These are phyloP conservation scores for Suillus tomentosus DNA, from an alignment of 768 basidiomycete species.

Conservation along the genomic window DNA sequence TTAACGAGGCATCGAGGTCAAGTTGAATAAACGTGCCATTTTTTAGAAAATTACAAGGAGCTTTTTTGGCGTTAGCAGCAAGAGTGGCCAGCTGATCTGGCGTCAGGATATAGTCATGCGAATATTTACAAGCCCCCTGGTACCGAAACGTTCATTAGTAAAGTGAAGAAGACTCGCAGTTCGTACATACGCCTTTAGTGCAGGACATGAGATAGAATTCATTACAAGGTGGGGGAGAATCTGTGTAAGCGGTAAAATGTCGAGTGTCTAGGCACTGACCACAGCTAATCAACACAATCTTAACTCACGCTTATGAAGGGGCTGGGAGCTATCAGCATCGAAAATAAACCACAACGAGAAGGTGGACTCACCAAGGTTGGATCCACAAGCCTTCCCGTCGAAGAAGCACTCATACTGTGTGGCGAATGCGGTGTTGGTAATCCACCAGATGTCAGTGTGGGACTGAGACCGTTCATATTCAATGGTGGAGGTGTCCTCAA, in stretches of 20 bases:
- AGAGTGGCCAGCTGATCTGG: slow-evolving; percentile 72
- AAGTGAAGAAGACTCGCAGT: not conserved
- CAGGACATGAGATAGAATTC: slow-evolving; percentile 83
- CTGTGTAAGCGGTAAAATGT: slow-evolving; percentile 44
- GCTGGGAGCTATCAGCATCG: slow-evolving; percentile 41
- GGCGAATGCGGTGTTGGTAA: slow-evolving; percentile 70
- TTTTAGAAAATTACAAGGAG: slow-evolving; percentile 83
- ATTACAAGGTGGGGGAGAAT: slow-evolving; percentile 83
- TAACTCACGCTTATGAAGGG: slow-evolving; percentile 73
- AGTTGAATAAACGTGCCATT: slow-evolving; percentile 48
- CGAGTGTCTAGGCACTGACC: slow-evolving; percentile 10
- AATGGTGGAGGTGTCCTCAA: slow-evolving; percentile 49
- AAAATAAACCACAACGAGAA: slow-evolving; percentile 11
- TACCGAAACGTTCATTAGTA: slow-evolving; percentile 18
- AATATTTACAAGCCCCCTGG: slow-evolving; percentile 77
- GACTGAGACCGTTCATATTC: slow-evolving; percentile 42
- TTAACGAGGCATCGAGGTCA: slow-evolving; percentile 13
- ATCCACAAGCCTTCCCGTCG: slow-evolving; percentile 49
- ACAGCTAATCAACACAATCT: slow-evolving; percentile 15
- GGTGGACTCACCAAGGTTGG: slow-evolving; percentile 55
- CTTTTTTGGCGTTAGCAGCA: slow-evolving; percentile 79
- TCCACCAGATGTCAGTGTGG: slow-evolving; percentile 55
- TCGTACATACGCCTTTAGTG: slow-evolving; percentile 65
- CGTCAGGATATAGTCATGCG: slow-evolving; percentile 75
- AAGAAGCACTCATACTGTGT: slow-evolving; percentile 35